Evolutionary conservation across 164 flowering plant genomes (phyloP), one percentile per base, ranked within the genome.

Genomic region (Vitis rupestris): DNA sequence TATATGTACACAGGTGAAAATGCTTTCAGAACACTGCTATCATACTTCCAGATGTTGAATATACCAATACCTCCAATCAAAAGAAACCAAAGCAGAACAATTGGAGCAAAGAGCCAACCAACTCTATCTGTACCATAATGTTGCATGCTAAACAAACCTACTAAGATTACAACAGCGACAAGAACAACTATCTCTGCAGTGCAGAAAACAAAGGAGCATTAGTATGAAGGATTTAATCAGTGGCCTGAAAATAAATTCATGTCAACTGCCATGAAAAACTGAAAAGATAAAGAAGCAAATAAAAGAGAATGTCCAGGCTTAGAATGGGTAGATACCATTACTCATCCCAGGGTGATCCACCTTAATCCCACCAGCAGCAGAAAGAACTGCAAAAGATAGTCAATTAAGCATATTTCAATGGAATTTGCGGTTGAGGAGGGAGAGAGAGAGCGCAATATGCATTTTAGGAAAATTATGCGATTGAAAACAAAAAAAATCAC

Each of bases 291-390:
- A 29, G n/a, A 66, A 31, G 10, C 50, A 51, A 51, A 63, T 10
- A 63, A 11, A 31, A 37, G 51, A 16, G 16, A 59, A 30, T 63
- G 13, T 27, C 10, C 15, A 67, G 9, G 60, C 16, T 65, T 19
- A 62, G 65, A 65, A 30, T 15, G 67, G 58, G 50, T 50, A 54
- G 49, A 63, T 89, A 93, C 98, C 94, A 68, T 73, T 82, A 69
- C 91, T 90, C 86, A 95, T 80, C 51, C 77, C 65, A 4, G 98
- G 98, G 59, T 83, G 85, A 74, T 87, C 84, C 51, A 95, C 87
- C 82, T 87, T 90, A 90, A 95, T 91, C 67, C 99, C 99, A 2
- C 98, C 98, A 73, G 91, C 77, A 70, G 99, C 99, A 58, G 99
- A 95, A 67, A 95, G 95, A 72, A 95, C 99, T 95, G 93, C 65